Conservation (phyloP, 805 yeast species). For the Myxozyma lipomycoides region DNA sequence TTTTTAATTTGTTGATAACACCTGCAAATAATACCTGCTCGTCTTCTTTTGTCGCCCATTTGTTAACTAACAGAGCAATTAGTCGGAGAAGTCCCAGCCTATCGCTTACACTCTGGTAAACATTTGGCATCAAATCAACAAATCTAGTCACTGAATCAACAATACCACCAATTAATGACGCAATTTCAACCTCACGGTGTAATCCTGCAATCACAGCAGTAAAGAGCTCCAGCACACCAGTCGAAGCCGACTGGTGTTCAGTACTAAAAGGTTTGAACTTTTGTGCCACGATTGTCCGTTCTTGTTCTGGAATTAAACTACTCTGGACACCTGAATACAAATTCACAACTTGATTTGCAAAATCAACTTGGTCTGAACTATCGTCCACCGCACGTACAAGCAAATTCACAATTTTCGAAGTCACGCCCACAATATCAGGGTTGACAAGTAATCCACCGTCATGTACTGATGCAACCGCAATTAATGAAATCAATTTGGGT, state of each 20-base stretch:
- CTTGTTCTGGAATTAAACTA: slow-evolving; percentile 8
- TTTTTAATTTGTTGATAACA: neutral
- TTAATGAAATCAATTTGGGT: slow-evolving; percentile 26
- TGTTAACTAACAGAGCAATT: slow-evolving; percentile 54
- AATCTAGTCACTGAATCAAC: neutral
- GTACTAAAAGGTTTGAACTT: slow-evolving; percentile 13
- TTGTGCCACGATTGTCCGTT: slow-evolving; percentile 6
- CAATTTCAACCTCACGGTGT: slow-evolving; percentile 10
- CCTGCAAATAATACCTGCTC: slow-evolving; percentile 29
- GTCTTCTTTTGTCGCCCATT: slow-evolving; percentile 42
- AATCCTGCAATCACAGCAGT: slow-evolving; percentile 23
- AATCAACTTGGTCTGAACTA: slow-evolving; percentile 17
- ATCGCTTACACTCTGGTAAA: slow-evolving; percentile 32
- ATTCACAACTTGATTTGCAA: slow-evolving; percentile 15
- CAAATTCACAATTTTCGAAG: slow-evolving; percentile 29
- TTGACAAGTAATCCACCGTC: slow-evolving; percentile 1
- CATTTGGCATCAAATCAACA: neutral
- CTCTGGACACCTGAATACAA: slow-evolving; percentile 13
- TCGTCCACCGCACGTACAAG: slow-evolving; percentile 28
- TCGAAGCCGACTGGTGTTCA: neutral
- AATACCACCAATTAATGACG: neutral
- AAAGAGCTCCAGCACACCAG: slow-evolving; percentile 14
- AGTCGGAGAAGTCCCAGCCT: slow-evolving; percentile 57
- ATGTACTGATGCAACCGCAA: slow-evolving; percentile 11
- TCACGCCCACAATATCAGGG: slow-evolving; percentile 20